Percentiles rank a stretch among this genome's conserved stretches.
Evolutionary conservation across 225 moss, liverwort and hornwort genomes (phyloP).

Genomic region (Straminergon stramineum): DNA sequence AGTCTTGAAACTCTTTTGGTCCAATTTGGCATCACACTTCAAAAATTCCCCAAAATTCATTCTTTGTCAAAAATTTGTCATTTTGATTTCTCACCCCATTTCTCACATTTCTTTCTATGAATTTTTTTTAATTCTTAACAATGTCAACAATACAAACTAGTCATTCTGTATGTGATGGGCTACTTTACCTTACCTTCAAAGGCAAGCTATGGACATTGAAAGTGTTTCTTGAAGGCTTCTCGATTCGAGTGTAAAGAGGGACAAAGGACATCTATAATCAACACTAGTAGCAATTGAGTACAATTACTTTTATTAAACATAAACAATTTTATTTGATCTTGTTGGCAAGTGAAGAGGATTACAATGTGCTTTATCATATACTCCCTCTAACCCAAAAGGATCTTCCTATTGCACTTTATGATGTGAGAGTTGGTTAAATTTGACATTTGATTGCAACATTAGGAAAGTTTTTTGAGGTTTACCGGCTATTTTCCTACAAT

Average conservation of each 20-base stretch:
- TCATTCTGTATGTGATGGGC: background rate
- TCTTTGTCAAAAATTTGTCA: background rate
- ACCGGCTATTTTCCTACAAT: too few relatives aligned
- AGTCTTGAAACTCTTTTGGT: rapidly evolving
- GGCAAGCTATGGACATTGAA: too few relatives aligned
- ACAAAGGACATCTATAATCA: background rate
- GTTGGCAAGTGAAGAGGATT: background rate
- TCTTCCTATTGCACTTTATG: too few relatives aligned
- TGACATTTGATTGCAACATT: too few relatives aligned
- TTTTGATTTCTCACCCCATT: background rate
- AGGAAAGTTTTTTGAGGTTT: too few relatives aligned
- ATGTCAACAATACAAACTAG: background rate
- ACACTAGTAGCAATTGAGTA: background rate
- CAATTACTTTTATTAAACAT: background rate
- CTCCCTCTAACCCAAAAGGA: too few relatives aligned
- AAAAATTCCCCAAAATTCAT: background rate
- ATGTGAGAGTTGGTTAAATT: too few relatives aligned
- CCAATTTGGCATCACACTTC: background rate
- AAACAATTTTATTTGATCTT: background rate
- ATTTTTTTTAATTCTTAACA: background rate
- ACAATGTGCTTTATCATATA: background rate
- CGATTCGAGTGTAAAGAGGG: background rate
- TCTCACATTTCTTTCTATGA: background rate
- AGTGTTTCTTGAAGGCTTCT: background rate
- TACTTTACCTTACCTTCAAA: background rate